Percentiles rank a stretch among this genome's conserved stretches.
These are phyloP conservation scores for Sanghuangporus weigelae DNA, from an alignment of 1,284 basidiomycete genomes.

Conservation along the genomic window DNA sequence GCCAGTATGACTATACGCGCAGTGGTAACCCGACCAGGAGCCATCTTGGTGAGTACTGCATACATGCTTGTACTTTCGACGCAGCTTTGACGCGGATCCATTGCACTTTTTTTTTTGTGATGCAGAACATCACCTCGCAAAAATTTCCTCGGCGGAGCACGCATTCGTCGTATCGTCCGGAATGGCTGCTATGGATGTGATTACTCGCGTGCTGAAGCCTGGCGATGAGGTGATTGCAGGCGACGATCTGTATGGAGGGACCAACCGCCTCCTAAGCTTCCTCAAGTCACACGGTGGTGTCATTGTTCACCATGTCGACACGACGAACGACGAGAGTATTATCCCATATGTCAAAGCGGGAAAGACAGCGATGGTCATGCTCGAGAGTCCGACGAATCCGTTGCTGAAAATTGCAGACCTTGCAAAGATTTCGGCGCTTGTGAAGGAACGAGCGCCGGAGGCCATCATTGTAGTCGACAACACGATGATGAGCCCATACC, in stretches of 20 bases:
- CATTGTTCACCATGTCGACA: slow-evolving; percentile 91
- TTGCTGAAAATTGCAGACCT: slow-evolving; percentile 95
- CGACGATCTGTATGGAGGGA: slow-evolving; percentile 97
- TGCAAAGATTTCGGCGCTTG: slow-evolving; percentile 71
- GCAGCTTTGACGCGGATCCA: not conserved
- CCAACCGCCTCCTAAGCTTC: slow-evolving; percentile 93
- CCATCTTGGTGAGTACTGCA: slow-evolving; percentile 69
- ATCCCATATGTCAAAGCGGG: slow-evolving; percentile 59
- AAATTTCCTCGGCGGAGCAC: slow-evolving; percentile 86
- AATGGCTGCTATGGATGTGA: slow-evolving; percentile 97
- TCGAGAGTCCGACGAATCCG: slow-evolving; percentile 98
- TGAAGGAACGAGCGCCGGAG: slow-evolving; percentile 77
- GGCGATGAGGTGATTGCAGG: slow-evolving; percentile 95
- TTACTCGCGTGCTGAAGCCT: slow-evolving; percentile 90
- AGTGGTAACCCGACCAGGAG: slow-evolving; percentile 96
- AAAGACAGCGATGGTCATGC: slow-evolving; percentile 88
- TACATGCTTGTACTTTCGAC: not conserved
- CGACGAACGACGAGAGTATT: slow-evolving; percentile 69
- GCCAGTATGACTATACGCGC: slow-evolving; percentile 90
- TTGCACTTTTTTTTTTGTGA: not conserved
- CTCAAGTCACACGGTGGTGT: slow-evolving; percentile 86
- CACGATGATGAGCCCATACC: slow-evolving; percentile 99
- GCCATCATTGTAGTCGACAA: slow-evolving; percentile 95
- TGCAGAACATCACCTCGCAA: slow-evolving; percentile 89
- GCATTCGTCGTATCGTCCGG: slow-evolving; percentile 93